These are phyloP conservation scores for Glaciozyma antarctica DNA, from an alignment of 768 basidiomycete species.

Conservation along the genomic window DNA sequence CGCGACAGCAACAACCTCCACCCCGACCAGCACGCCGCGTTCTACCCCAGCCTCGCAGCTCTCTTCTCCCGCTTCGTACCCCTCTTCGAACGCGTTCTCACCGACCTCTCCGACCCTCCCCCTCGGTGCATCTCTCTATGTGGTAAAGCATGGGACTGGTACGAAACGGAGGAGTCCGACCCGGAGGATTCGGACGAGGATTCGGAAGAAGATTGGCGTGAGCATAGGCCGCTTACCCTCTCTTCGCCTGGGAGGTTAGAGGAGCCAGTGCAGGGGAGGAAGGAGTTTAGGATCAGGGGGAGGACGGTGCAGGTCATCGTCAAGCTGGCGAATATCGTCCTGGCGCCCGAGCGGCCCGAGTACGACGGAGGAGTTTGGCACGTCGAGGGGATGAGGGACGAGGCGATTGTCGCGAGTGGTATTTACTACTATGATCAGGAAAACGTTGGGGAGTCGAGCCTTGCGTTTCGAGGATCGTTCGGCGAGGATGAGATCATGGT, in stretches of 20 bases:
- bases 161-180: slow-evolving; percentile 48
- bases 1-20: slow-evolving; percentile 51
- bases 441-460: slow-evolving; percentile 39
- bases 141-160: slow-evolving; percentile 44
- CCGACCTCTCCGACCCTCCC: not conserved
- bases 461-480: slow-evolving; percentile 38
- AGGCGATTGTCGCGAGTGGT: slow-evolving; percentile 33
- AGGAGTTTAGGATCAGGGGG: slow-evolving; percentile 8
- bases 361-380: slow-evolving; percentile 48
- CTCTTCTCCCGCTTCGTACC: slow-evolving; percentile 44
- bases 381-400: slow-evolving; percentile 41
- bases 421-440: slow-evolving; percentile 33
- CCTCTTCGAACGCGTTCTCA: slow-evolving; percentile 43
- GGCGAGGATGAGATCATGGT: not conserved
- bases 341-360: slow-evolving; percentile 44
- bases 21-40: slow-evolving; percentile 34
- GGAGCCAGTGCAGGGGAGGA: slow-evolving; percentile 6
- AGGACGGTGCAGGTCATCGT: slow-evolving; percentile 37
- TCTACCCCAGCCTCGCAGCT: slow-evolving; percentile 39
- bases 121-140: slow-evolving; percentile 16
- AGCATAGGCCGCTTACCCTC: slow-evolving; percentile 29
- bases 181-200: slow-evolving; percentile 45
- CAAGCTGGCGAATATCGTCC: slow-evolving; percentile 39
- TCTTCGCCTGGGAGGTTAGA: not conserved
- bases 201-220: slow-evolving; percentile 45